Evolutionary conservation across 2,329 filamentous ascomycete genomes (phyloP).

Genomic region (Penicillium sp.): DNA sequence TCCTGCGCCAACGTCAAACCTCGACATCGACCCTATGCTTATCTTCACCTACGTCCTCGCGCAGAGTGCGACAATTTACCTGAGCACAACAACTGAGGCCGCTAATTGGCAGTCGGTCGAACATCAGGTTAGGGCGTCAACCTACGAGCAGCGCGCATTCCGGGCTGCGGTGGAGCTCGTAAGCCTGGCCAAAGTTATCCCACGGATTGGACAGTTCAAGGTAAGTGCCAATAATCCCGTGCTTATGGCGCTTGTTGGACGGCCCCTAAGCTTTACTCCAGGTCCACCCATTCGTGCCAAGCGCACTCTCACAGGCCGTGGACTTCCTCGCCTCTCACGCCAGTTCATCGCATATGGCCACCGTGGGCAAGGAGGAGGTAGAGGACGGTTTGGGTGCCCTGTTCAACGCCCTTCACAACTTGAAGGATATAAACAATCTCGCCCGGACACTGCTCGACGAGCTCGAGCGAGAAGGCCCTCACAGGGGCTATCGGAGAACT

Average conservation of each 20-base stretch:
- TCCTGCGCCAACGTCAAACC: neutral
- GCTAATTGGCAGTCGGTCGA: neutral
- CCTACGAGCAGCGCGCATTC: neutral
- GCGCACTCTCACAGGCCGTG: neutral
- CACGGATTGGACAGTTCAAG: neutral
- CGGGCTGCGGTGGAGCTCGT: neutral
- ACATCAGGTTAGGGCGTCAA: neutral
- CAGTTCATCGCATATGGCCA: neutral
- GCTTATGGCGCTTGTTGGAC: neutral
- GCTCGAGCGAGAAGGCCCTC: neutral
- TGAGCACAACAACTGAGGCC: neutral
- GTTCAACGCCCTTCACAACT: neutral
- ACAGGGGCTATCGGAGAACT: neutral
- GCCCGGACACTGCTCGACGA: neutral
- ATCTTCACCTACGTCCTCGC: neutral
- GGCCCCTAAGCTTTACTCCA: neutral
- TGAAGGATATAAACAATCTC: neutral
- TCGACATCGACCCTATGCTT: neutral
- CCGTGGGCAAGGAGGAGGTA: neutral
- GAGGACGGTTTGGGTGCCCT: neutral
- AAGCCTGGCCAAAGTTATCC: neutral
- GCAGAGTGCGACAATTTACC: neutral
- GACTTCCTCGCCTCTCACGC: neutral
- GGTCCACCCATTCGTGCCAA: neutral
- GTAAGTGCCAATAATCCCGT: neutral